phyloP scores from a whole-genome alignment of 2,329 filamentous ascomycete genomes.

The Hypoxylon sp. region DNA sequence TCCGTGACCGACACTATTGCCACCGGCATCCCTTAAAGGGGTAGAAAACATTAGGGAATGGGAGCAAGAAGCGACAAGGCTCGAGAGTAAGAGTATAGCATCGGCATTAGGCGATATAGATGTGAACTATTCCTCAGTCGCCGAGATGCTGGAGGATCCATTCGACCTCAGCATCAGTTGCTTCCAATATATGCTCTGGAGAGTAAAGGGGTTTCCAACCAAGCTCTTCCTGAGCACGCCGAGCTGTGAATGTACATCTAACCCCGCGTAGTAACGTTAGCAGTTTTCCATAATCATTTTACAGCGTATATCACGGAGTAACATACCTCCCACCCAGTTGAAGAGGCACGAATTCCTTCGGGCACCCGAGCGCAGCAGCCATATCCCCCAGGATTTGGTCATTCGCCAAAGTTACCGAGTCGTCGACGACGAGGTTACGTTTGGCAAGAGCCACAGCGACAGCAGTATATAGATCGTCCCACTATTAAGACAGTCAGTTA shows the following conservation, averaged over 20 bases:
- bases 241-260: slow-evolving; percentile 62
- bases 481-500: slow-evolving; percentile 47
- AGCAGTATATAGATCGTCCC: slow-evolving; percentile 65
- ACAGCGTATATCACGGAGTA: neutral
- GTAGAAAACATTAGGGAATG: too few species aligned
- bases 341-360: slow-evolving; percentile 57
- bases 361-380: slow-evolving; percentile 57
- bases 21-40: too few species aligned
- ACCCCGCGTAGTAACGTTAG: neutral
- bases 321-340: slow-evolving; percentile 62
- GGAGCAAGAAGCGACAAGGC: too few species aligned
- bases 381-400: slow-evolving; percentile 58
- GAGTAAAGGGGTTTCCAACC: slow-evolving; percentile 63
- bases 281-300: neutral
- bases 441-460: slow-evolving; percentile 61
- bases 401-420: slow-evolving; percentile 56
- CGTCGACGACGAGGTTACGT: slow-evolving; percentile 57
- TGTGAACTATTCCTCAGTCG: neutral
- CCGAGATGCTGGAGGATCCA: slow-evolving; percentile 14
- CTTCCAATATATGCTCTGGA: slow-evolving; percentile 63
- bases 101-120: too few species aligned
- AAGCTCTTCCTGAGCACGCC: slow-evolving; percentile 57
- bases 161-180: slow-evolving; percentile 62
- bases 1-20: too few species aligned
- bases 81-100: too few species aligned